These are phyloP conservation scores for Acidiella bohemica DNA, from an alignment of 495 filamentous ascomycete species.

Conservation along the genomic window DNA sequence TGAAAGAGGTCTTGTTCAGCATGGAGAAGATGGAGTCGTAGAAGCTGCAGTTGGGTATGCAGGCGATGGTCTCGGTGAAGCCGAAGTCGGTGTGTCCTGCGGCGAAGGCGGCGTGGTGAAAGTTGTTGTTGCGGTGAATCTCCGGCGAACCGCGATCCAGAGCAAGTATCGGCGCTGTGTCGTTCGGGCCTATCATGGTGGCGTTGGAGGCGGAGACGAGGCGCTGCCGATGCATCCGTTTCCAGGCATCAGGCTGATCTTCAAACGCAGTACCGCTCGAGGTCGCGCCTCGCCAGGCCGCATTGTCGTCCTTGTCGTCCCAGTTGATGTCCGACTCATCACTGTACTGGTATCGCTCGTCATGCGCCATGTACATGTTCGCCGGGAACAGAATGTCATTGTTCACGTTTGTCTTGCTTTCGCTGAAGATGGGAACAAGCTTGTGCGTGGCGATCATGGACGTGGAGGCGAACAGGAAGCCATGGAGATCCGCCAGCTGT, in stretches of 20 bases:
- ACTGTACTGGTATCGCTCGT: conserved; percentile 17
- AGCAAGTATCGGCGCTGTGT: not conserved
- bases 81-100: conserved; percentile 39
- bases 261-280: conserved; percentile 35
- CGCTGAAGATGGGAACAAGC: conserved; percentile 58
- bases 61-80: conserved; percentile 28
- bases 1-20: conserved; percentile 18
- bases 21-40: conserved; percentile 27
- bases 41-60: conserved; percentile 47
- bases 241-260: conserved; percentile 24
- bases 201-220: conserved; percentile 42
- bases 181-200: conserved; percentile 17
- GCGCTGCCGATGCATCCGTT: conserved; percentile 44
- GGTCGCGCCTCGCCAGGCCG: conserved; percentile 28
- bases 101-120: conserved; percentile 36
- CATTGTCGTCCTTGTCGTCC: conserved; percentile 22
- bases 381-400: conserved; percentile 37
- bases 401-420: conserved; percentile 51
- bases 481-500: conserved; percentile 57
- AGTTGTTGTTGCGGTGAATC: conserved; percentile 10
- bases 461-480: conserved; percentile 50
- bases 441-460: conserved; percentile 47
- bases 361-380: conserved; percentile 26
- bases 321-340: conserved; percentile 17
- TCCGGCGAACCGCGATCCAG: not conserved